Percentiles rank a stretch among this genome's conserved stretches.
Evolutionary conservation across 2,329 filamentous ascomycete species (phyloP).

Genomic region (Aspergillus fijiensis): DNA sequence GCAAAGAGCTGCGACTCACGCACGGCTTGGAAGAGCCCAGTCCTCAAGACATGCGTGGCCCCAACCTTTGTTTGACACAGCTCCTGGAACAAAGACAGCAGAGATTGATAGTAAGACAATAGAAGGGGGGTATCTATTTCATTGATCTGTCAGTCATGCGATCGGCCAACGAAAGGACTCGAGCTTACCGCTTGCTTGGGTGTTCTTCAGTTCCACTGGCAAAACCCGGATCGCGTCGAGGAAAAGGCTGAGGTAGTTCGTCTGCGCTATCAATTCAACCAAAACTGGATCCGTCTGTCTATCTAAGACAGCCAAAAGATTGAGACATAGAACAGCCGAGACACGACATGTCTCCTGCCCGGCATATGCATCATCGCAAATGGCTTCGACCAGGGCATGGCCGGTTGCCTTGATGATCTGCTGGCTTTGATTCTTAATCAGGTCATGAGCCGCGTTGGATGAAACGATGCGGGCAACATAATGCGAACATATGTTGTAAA

Average conservation of each 20-base stretch:
- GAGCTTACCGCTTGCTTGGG: constrained; percentile 56
- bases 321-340: constrained; percentile 80
- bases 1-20: constrained; percentile 81
- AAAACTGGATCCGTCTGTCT: constrained; percentile 71
- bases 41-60: constrained; percentile 81
- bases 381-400: constrained; percentile 75
- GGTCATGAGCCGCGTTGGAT: constrained; percentile 51
- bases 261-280: constrained; percentile 73
- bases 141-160: constrained; percentile 10
- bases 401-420: constrained; percentile 77
- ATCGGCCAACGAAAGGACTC: background rate
- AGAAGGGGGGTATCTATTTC: constrained; percentile 54
- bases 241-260: constrained; percentile 88
- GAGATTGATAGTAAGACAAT: constrained; percentile 66
- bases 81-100: constrained; percentile 77
- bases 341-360: constrained; percentile 80
- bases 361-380: constrained; percentile 90
- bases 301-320: constrained; percentile 71
- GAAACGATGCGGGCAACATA: constrained; percentile 69
- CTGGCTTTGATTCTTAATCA: constrained; percentile 53
- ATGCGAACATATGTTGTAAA: constrained; percentile 88
- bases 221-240: constrained; percentile 83
- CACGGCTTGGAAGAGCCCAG: constrained; percentile 79
- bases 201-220: constrained; percentile 67
- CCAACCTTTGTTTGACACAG: constrained; percentile 82